Percentiles rank a stretch among this genome's conserved stretches.
Conservation (phyloP, 352 stramenopile species). For the Pythium scleroteichum region DNA sequence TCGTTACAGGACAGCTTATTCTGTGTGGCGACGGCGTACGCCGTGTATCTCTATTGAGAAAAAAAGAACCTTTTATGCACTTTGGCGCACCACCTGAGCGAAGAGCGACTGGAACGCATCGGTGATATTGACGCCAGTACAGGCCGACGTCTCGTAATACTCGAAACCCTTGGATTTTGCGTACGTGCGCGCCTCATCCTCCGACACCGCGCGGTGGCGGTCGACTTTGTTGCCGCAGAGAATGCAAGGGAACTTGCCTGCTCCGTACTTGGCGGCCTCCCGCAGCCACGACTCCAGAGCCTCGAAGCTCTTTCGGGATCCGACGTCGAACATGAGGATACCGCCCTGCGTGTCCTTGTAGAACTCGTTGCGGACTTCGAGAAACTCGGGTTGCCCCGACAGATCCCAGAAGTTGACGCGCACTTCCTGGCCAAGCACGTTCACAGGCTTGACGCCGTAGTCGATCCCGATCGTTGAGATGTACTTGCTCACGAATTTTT, state of each 20-base stretch:
- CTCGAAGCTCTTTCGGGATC: conserved; percentile 78
- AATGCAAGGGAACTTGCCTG: conserved; percentile 80
- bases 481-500: conserved; percentile 95
- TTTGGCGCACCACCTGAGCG: conserved; percentile 51
- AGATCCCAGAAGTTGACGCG: conserved; percentile 96
- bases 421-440: conserved; percentile 68
- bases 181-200: conserved; percentile 80
- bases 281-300: conserved; percentile 85
- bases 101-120: conserved; percentile 89
- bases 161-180: conserved; percentile 74
- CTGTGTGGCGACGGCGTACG: conserved; percentile 88
- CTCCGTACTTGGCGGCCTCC: conserved; percentile 90
- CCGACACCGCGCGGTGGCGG: conserved; percentile 64
- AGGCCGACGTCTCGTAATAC: conserved; percentile 93
- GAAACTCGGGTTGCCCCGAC: conserved; percentile 90
- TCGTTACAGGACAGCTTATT: conserved; percentile 79
- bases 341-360: conserved; percentile 93
- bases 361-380: conserved; percentile 97
- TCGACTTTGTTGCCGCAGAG: conserved; percentile 93
- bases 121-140: conserved; percentile 81
- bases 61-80: conserved; percentile 20
- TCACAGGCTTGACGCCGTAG: conserved; percentile 92
- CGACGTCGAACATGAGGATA: conserved; percentile 82
- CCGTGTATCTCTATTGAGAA: conserved; percentile 84
- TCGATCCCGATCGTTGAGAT: conserved; percentile 96